phyloP scores from a whole-genome alignment of 495 filamentous ascomycete species.

The Apiosordaria backusii region DNA sequence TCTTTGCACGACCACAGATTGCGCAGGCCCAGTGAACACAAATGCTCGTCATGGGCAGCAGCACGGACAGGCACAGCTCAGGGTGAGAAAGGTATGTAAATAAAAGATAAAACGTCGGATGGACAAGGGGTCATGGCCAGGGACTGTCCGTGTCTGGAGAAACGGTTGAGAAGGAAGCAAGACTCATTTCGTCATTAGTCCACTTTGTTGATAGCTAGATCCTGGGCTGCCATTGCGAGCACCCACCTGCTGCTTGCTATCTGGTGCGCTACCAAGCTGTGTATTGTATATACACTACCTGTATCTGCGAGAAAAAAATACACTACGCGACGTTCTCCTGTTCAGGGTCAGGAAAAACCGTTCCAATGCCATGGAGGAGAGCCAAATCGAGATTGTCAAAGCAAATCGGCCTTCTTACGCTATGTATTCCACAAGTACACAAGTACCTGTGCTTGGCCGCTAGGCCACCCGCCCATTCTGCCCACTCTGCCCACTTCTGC shows the following conservation, averaged over 20 bases:
- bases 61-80: not conserved
- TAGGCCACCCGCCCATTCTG: no score
- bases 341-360: no score
- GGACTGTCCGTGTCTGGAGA: not conserved
- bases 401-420: no score
- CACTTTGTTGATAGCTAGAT: not conserved
- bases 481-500: no score
- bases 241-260: not conserved
- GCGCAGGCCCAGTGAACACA: not conserved
- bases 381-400: no score
- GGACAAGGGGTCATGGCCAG: not conserved
- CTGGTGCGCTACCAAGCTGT: not conserved
- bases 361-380: no score
- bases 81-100: no score
- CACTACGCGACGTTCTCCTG: slow-evolving; percentile 3
- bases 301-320: no score
- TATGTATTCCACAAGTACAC: no score
- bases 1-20: slow-evolving; percentile 1
- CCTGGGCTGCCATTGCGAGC: not conserved
- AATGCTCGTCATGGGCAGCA: not conserved
- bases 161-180: not conserved
- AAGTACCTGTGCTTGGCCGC: no score
- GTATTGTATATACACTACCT: no score
- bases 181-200: slow-evolving; percentile 14
- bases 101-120: no score